These are phyloP conservation scores for Myxozyma sirexii DNA, from an alignment of 805 yeast species.

Conservation along the genomic window DNA sequence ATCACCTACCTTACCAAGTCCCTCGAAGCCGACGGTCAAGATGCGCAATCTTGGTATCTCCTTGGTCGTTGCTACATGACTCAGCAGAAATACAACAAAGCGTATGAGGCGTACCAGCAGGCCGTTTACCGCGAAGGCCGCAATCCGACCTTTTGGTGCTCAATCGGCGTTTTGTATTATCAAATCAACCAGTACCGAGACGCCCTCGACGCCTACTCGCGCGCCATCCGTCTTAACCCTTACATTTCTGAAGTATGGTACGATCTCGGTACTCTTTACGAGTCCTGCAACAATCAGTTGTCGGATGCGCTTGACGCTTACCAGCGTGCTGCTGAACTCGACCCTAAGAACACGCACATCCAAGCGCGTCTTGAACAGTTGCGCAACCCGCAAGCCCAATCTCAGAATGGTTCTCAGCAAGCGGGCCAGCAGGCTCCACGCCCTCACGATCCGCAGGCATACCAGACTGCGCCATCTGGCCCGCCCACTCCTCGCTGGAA, in stretches of 20 bases:
- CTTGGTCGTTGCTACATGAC: constrained; percentile 97
- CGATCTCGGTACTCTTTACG: constrained; percentile 94
- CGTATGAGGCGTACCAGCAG: constrained; percentile 97
- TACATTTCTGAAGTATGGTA: constrained; percentile 98
- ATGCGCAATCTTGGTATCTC: constrained; percentile 97
- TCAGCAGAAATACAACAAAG: constrained; percentile 89
- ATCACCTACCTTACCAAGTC: constrained; percentile 80
- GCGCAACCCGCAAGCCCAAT: constrained; percentile 42
- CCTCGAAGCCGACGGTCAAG: constrained; percentile 82
- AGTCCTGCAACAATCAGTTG: constrained; percentile 94
- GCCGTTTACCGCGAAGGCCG: constrained; percentile 96
- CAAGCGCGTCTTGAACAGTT: constrained; percentile 89
- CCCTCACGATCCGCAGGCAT: constrained; percentile 56
- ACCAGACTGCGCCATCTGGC: constrained; percentile 51
- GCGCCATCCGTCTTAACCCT: constrained; percentile 94
- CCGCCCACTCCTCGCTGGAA: constrained; percentile 54
- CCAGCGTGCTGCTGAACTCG: constrained; percentile 92
- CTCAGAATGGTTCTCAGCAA: constrained; percentile 66
- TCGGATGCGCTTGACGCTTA: constrained; percentile 96
- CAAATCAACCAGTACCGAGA: constrained; percentile 95
- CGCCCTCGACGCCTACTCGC: constrained; percentile 94
- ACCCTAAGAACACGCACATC: constrained; percentile 92
- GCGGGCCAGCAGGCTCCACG: constrained; percentile 65
- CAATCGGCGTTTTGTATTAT: constrained; percentile 92
- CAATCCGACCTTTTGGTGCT: constrained; percentile 98